Percentiles rank a stretch among this genome's conserved stretches.
These are phyloP conservation scores for Leccinum pachyderme DNA, from an alignment of 1,284 basidiomycete genomes.

Conservation along the genomic window DNA sequence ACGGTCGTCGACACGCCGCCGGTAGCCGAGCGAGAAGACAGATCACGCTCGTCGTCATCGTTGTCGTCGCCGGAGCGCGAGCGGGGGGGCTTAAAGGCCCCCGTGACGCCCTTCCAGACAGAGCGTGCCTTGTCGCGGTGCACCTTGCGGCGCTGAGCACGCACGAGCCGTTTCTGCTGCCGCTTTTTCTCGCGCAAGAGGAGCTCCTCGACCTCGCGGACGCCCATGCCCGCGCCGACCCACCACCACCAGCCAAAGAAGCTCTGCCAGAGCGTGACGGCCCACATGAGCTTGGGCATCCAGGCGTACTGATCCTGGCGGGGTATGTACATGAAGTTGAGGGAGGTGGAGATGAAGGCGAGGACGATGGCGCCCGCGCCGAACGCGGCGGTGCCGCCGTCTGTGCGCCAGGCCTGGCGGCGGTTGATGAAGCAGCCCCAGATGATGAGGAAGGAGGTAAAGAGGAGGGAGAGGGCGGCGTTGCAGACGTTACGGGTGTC, in stretches of 20 bases:
- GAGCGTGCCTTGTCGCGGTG: slow-evolving; percentile 49
- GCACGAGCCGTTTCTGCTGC: slow-evolving; percentile 44
- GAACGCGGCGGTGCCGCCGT: slow-evolving; percentile 95
- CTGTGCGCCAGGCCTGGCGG: slow-evolving; percentile 89
- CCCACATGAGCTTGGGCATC: slow-evolving; percentile 84
- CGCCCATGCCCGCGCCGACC: slow-evolving; percentile 86
- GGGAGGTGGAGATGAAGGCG: slow-evolving; percentile 75
- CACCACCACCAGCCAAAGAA: slow-evolving; percentile 97
- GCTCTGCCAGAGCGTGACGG: slow-evolving; percentile 89
- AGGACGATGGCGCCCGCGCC: slow-evolving; percentile 79
- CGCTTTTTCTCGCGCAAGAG: slow-evolving; percentile 58
- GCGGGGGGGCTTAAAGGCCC: slow-evolving; percentile 33
- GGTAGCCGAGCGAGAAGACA: slow-evolving; percentile 1
- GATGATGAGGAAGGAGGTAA: slow-evolving; percentile 84
- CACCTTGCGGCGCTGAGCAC: slow-evolving; percentile 42
- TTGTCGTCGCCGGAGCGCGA: neutral
- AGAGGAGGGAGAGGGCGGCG: slow-evolving; percentile 90
- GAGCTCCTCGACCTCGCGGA: slow-evolving; percentile 61
- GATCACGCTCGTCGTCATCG: neutral
- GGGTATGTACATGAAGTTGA: slow-evolving; percentile 86
- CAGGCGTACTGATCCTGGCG: slow-evolving; percentile 80
- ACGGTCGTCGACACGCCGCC: slow-evolving; percentile 2
- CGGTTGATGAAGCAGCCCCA: slow-evolving; percentile 95
- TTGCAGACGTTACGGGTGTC: slow-evolving; percentile 94
- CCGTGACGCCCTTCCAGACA: slow-evolving; percentile 54